Conservation (phyloP, 2,329 filamentous ascomycete genomes). For the Aspergillus fischeri region DNA sequence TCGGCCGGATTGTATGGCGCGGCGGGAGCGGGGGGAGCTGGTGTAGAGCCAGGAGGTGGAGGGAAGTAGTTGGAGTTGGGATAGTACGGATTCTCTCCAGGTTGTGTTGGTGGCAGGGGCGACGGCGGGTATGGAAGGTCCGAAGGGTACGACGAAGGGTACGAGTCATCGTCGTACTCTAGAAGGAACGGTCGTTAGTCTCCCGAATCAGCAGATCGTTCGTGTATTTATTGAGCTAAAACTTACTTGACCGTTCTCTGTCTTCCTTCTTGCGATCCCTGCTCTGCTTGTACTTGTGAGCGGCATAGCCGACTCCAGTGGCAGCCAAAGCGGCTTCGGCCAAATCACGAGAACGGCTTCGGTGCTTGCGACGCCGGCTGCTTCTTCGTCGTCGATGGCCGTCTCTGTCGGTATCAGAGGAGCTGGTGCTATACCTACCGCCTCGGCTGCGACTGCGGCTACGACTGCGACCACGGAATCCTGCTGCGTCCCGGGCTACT, state of each 20-base stretch:
- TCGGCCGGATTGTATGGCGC: slow-evolving; percentile 36
- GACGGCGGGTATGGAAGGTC: slow-evolving; percentile 34
- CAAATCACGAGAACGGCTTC: slow-evolving; percentile 41
- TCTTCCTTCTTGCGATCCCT: slow-evolving; percentile 55
- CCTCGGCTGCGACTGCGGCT: slow-evolving; percentile 46
- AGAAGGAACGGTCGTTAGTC: slow-evolving; percentile 17
- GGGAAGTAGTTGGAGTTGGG: slow-evolving; percentile 40
- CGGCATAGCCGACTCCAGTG: slow-evolving; percentile 54
- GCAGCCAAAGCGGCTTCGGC: slow-evolving; percentile 56
- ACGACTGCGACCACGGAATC: slow-evolving; percentile 41
- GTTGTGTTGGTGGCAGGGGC: slow-evolving; percentile 29
- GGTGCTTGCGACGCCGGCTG: slow-evolving; percentile 31
- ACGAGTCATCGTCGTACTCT: slow-evolving; percentile 34
- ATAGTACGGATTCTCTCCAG: slow-evolving; percentile 35
- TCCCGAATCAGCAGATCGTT: slow-evolving; percentile 1
- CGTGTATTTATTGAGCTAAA: not conserved
- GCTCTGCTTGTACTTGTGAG: slow-evolving; percentile 54
- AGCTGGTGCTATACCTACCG: slow-evolving; percentile 31
- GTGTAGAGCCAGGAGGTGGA: slow-evolving; percentile 37
- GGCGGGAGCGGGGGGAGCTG: slow-evolving; percentile 21
- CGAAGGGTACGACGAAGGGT: slow-evolving; percentile 37
- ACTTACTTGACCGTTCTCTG: slow-evolving; percentile 47
- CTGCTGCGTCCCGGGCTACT: slow-evolving; percentile 29
- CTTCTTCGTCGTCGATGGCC: slow-evolving; percentile 27
- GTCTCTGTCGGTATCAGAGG: slow-evolving; percentile 36